These are phyloP conservation scores for Cruciata laevipes DNA, from an alignment of 257 asterid species.

Conservation along the genomic window DNA sequence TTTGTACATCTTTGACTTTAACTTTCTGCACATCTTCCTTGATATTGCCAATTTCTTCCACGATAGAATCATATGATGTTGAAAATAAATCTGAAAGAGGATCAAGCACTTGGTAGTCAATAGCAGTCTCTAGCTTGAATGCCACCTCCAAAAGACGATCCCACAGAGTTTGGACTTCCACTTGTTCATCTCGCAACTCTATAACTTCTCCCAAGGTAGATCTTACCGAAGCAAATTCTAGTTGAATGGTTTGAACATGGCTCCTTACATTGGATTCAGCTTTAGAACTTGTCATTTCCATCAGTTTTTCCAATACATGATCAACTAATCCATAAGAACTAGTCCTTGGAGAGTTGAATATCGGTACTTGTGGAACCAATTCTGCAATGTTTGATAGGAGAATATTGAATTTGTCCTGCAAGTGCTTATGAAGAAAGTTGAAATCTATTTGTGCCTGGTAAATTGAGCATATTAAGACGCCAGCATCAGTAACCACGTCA, in stretches of 20 bases:
- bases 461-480: not conserved
- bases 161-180: not conserved
- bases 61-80: not conserved
- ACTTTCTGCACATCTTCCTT: not conserved
- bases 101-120: not conserved
- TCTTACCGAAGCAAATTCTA: not conserved
- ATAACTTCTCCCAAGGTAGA: not conserved
- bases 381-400: not conserved
- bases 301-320: not conserved
- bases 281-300: not conserved
- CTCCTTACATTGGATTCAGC: not conserved
- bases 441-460: not conserved
- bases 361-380: not conserved
- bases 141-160: not conserved
- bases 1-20: not conserved
- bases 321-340: not conserved
- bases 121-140: not conserved
- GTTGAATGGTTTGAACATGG: not conserved
- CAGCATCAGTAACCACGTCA: not conserved
- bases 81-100: not conserved
- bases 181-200: not conserved
- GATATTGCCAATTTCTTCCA: not conserved
- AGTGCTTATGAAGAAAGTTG: not conserved
- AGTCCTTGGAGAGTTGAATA: not conserved
- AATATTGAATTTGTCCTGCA: not conserved